Conservation (phyloP, 495 filamentous ascomycete genomes). For the Paragyromitra xinjiangensis region DNA sequence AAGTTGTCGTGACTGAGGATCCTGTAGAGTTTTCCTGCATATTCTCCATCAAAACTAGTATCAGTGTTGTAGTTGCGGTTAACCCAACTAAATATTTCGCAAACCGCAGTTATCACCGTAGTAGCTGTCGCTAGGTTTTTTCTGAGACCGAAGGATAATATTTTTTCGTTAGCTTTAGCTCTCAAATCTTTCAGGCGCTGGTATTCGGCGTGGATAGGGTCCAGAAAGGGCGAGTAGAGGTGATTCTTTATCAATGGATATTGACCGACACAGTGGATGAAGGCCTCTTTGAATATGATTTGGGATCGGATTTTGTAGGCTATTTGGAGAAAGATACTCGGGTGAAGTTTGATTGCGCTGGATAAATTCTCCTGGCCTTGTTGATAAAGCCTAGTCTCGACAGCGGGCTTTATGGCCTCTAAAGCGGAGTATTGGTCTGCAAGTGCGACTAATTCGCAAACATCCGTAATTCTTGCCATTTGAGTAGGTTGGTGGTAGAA, state of each 20-base stretch:
- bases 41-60: neutral
- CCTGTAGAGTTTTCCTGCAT: neutral
- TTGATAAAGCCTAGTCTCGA: neutral
- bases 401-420: neutral
- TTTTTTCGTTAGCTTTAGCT: neutral
- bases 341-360: neutral
- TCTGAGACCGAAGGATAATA: neutral
- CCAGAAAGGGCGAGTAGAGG: neutral
- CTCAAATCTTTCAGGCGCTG: neutral
- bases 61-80: neutral
- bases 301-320: neutral
- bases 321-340: neutral
- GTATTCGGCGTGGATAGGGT: neutral
- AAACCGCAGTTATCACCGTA: neutral
- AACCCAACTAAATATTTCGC: neutral
- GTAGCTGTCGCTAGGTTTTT: neutral
- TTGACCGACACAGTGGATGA: neutral
- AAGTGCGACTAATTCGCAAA: neutral
- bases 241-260: neutral
- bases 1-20: neutral
- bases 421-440: neutral
- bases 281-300: neutral
- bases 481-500: neutral
- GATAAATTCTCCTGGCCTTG: neutral
- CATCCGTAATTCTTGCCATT: neutral